Base-by-base conservation (phyloP, 1,284 basidiomycete genomes). In the Irpex lacteus region DNA sequence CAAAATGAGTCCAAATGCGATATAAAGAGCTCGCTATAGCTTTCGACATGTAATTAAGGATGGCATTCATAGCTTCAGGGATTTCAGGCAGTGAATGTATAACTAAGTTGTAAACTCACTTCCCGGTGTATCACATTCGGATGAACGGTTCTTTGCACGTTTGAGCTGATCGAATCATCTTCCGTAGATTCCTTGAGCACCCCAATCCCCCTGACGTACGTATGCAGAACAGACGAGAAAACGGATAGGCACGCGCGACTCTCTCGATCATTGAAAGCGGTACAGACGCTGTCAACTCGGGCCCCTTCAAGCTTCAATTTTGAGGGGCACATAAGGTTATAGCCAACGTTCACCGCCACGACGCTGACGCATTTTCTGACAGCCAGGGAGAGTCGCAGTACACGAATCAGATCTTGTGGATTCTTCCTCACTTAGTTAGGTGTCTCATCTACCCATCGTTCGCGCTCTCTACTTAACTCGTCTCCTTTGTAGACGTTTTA, bases 1-100 rank as follows among this genome's bases (percentile, higher is more conserved):
- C 69, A 72, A 64, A 62, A 67, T 13, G 70, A 71, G 54, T 58
- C 64, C 15, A 59, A 64, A 38, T 73, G 72, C 55, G 71, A 67
- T 26, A 61, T 70, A 49, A 19, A 54, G 21, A 59, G 52, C 34
- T 64, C 59, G 26, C 36, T 63, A 50, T 63, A 62, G 34, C 34
- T n/a, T 19, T 38, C 9, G 21, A 11, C 34, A n/a, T n/a, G n/a
- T 19, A n/a, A n/a, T 18, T 52, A 8, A 19, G 18, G 18, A 19
- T 52, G 50, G 50, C 11, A 52, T n/a, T n/a, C 18, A 52, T 52
- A 52, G 7, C 50, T 52, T 52, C 7, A 18, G 50, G 19, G 18
- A 18, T 9, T 52, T 52, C 18, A 19, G 19, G 26, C 26, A 26
- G 18, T 54, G 18, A 11, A 32, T 19, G 32, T 32, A 54, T 19